These are phyloP conservation scores for Hypoxylon trugodes DNA, from an alignment of 495 filamentous ascomycete genomes.

Conservation along the genomic window DNA sequence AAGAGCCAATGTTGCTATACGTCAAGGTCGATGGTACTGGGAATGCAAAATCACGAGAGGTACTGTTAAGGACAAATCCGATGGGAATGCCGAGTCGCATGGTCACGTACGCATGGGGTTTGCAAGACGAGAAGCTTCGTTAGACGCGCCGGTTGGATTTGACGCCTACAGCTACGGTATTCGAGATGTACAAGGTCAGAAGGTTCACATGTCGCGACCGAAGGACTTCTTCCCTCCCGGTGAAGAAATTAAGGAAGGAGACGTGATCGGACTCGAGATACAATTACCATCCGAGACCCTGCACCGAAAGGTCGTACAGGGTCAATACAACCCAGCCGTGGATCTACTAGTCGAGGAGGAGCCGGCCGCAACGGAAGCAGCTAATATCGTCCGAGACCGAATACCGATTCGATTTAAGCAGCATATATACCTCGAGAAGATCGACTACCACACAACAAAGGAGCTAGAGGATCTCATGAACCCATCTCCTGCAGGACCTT, in stretches of 20 bases:
- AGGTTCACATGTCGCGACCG: slow-evolving; percentile 91
- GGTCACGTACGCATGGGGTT: slow-evolving; percentile 92
- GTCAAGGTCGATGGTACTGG: slow-evolving; percentile 94
- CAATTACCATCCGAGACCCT: slow-evolving; percentile 82
- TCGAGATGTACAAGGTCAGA: slow-evolving; percentile 86
- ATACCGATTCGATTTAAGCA: slow-evolving; percentile 93
- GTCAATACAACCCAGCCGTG: slow-evolving; percentile 83
- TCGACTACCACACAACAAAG: slow-evolving; percentile 88
- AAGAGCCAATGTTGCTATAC: slow-evolving; percentile 86
- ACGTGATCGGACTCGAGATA: slow-evolving; percentile 95
- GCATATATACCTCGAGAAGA: slow-evolving; percentile 93
- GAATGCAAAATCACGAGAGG: slow-evolving; percentile 87
- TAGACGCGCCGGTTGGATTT: slow-evolving; percentile 93
- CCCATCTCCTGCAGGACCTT: slow-evolving; percentile 66
- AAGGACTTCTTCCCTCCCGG: slow-evolving; percentile 83
- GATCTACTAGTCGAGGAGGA: slow-evolving; percentile 70
- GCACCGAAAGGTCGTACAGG: slow-evolving; percentile 87
- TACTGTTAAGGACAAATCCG: slow-evolving; percentile 52
- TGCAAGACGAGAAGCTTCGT: slow-evolving; percentile 85
- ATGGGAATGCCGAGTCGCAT: slow-evolving; percentile 51
- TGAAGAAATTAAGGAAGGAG: slow-evolving; percentile 78
- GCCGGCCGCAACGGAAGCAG: slow-evolving; percentile 51
- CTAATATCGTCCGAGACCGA: slow-evolving; percentile 91
- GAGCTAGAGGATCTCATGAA: slow-evolving; percentile 88
- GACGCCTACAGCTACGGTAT: slow-evolving; percentile 97